Base-by-base conservation (phyloP, 2,329 filamentous ascomycete genomes). In the Pseudohalonectria lignicola region DNA sequence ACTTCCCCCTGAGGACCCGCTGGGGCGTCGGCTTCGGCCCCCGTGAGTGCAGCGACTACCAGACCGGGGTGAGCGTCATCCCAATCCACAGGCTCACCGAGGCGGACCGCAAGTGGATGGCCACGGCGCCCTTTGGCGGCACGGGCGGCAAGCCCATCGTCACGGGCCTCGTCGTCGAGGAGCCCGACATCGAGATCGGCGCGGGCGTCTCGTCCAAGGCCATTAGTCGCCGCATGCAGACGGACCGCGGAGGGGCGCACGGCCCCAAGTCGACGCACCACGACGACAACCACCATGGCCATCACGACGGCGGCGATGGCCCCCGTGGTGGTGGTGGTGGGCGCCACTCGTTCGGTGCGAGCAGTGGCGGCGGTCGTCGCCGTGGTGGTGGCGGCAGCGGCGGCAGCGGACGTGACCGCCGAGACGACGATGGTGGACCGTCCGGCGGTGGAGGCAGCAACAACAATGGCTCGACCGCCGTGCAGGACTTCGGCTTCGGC, bases 21-120 rank as follows among this genome's bases (percentile, higher is more conserved):
- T 98, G 92, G 92, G 92, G 92, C 47, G 92, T 98, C 35, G 92
- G 92, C 13, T 98, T 95, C 53, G 92, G 92, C 3, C 92, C 92
- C 33, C 79, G 92, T 53, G 92, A 98, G 57, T 98, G 92, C 67
- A 94, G 87, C 57, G 88, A 98, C 61, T 98, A 98, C 60, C 74
- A 80, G 47, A 92, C 81, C 10, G 92, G 92, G 36, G 15, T 96
- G 59, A 96, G 88, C 57, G 66, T 94, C 39, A 96, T 98, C 45
- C 92, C 92, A 1, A 92, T 98, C 46, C 74, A 81, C 49, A 83
- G 88, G 51, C 75, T 98, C 40, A 98, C 92, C 2, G 92, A 98
- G 49, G 92, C 92, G 19, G 92, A 98, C 62, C 78, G 86, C 44
- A 95, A 96, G 61, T 98, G 92, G 92, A 86, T 96, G 71, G 63